A percentile compares a stretch with the other conserved stretches of the same genome.
phyloP scores from a whole-genome alignment of 352 stramenopile genomes.

The Pythium angustatum region DNA sequence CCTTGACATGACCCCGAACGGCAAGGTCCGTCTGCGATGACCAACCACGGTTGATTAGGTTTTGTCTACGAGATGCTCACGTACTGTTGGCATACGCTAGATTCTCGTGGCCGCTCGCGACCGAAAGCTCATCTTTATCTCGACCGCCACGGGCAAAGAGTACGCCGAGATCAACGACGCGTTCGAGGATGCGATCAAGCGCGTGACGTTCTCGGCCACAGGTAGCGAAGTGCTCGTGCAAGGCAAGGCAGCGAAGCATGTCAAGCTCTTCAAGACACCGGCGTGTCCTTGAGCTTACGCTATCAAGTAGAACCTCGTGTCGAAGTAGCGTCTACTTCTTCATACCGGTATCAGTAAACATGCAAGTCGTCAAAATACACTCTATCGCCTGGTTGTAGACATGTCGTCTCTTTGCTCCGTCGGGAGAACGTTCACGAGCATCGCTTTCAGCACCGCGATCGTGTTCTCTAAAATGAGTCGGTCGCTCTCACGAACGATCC shows the following conservation, averaged over 20 bases:
- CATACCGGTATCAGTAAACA: too few species aligned
- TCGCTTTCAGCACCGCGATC: slow-evolving; percentile 60
- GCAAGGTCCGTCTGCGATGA: slow-evolving; percentile 45
- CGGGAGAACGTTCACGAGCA: slow-evolving; percentile 23
- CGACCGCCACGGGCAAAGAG: slow-evolving; percentile 48
- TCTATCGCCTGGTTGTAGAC: background rate
- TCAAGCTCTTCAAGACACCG: slow-evolving; percentile 71
- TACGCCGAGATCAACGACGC: slow-evolving; percentile 53
- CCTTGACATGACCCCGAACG: slow-evolving; percentile 63
- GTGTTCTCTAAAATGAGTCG: slow-evolving; percentile 64
- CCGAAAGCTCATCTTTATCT: slow-evolving; percentile 62
- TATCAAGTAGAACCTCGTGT: background rate
- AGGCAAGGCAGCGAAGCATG: slow-evolving; percentile 60
- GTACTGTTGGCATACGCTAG: too few species aligned
- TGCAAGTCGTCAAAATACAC: too few species aligned
- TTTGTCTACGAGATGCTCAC: too few species aligned
- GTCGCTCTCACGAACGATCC: slow-evolving; percentile 56
- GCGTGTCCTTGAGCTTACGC: slow-evolving; percentile 28
- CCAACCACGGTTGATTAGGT: background rate
- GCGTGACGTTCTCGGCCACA: slow-evolving; percentile 56
- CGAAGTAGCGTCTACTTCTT: too few species aligned
- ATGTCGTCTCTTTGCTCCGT: slow-evolving; percentile 2
- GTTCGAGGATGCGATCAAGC: slow-evolving; percentile 67
- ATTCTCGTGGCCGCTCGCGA: slow-evolving; percentile 57
- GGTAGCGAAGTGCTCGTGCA: slow-evolving; percentile 69